Evolutionary conservation across 176 grass and related monocot genomes (phyloP), one percentile per base, ranked within the genome.

Genomic region (Pontederia paniculata): DNA sequence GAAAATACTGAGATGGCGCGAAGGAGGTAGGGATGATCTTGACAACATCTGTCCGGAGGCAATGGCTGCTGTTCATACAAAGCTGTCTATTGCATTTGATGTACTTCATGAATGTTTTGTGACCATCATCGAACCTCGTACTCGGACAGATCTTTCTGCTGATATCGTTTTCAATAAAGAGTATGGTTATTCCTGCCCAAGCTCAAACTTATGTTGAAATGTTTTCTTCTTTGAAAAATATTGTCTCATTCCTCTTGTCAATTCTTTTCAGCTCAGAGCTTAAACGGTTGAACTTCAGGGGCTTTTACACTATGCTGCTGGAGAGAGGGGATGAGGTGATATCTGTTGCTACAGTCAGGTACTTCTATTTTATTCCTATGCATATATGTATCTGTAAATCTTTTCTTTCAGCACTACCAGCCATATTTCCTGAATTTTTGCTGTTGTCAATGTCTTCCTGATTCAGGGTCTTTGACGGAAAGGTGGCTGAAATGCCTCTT

Each of bases 21-120:
- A 47, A 75, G 52, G 56, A 63, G 78, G 67, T 45, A 16, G 12
- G 44, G 51, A 14, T 51, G 48, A 60, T 21, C 23, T 57, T 74
- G 46, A 17, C 42, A 58, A 80, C 52, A 70, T 54, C 64, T 45
- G 76, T 12, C 45, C 50, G 59, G 75, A 46, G 19, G 67, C n/a
- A 56, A 85, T 76, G 62, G 79, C 83, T 21, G 88, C 79, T 46
- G 70, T 77, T 55, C 68, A 83, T 76, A 44, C 70, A 42, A 93
- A 93, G 15, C 45, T 86, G 48, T 77, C 62, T 44, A 62, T 80
- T 61, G 88, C 83, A 5, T 65, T 79, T 70, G 82, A 83, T 66
- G 73, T 93, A 61, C 77, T 93, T 68, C 66, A 83, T 62, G 88
- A 93, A 67, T 93, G 82, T 57, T 93, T 93, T 69, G 71, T 93